phyloP scores from a whole-genome alignment of 1,284 basidiomycete species.

The Apiotrichum brassicae region DNA sequence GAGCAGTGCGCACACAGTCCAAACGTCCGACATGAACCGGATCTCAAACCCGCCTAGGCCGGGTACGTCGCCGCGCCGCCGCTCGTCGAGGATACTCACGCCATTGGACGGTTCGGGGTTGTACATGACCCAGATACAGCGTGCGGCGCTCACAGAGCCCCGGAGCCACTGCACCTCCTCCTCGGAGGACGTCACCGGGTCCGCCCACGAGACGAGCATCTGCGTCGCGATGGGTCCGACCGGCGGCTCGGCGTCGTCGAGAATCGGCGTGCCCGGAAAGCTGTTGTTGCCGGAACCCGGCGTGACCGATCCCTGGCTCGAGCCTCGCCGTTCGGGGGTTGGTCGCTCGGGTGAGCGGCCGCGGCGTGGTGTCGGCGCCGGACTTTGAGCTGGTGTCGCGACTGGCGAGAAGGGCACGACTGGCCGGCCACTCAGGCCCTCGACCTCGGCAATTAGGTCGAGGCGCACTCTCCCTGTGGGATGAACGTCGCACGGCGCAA shows the following conservation, averaged over 20 bases:
- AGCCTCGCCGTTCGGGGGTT: too few relatives aligned
- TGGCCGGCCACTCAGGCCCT: conserved; percentile 11
- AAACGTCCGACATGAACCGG: conserved; percentile 27
- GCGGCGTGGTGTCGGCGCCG: conserved; percentile 1
- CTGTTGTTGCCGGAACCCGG: not conserved
- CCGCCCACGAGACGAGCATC: conserved; percentile 7
- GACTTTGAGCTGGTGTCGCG: too few relatives aligned
- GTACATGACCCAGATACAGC: conserved; percentile 25
- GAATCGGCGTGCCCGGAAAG: not conserved
- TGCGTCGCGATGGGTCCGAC: conserved; percentile 9
- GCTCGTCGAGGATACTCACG: conserved; percentile 19
- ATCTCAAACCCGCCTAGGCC: conserved; percentile 29
- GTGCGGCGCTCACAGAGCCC: conserved; percentile 14
- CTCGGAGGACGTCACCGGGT: conserved; percentile 1
- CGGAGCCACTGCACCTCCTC: conserved; percentile 21
- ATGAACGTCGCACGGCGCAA: conserved; percentile 25
- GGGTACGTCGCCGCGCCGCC: conserved; percentile 15
- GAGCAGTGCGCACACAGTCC: conserved; percentile 32
- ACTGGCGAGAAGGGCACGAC: not conserved
- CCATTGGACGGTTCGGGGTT: conserved; percentile 24
- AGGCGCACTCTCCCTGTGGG: conserved; percentile 21
- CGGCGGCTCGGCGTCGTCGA: not conserved
- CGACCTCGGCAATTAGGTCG: conserved; percentile 21
- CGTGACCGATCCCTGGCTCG: too few relatives aligned
- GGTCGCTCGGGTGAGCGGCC: not conserved